A percentile compares a stretch with the other conserved stretches of the same genome.
These are phyloP conservation scores for Staphylotrichum longicolle DNA, from an alignment of 495 filamentous ascomycete species.

Conservation along the genomic window DNA sequence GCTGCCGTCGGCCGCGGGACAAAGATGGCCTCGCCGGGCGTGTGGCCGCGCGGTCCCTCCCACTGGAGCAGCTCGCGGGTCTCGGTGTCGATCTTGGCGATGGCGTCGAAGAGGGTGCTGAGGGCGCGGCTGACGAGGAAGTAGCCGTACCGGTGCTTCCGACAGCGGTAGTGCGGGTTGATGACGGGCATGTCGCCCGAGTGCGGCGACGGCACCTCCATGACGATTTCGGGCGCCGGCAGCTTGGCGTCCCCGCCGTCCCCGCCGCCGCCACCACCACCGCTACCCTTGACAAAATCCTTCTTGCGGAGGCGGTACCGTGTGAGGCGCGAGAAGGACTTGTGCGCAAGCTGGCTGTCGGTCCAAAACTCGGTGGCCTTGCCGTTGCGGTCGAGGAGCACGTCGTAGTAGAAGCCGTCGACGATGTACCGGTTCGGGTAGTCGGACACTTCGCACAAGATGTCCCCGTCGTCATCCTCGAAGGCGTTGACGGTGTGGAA, in stretches of 20 bases:
- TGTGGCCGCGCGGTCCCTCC: conserved; percentile 58
- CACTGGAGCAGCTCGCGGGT: conserved; percentile 52
- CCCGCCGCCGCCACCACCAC: neutral
- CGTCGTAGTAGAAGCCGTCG: conserved; percentile 57
- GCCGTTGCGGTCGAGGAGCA: conserved; percentile 46
- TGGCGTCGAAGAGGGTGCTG: conserved; percentile 61
- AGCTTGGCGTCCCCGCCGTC: neutral
- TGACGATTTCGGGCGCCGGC: conserved; percentile 1
- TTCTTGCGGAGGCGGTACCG: conserved; percentile 41
- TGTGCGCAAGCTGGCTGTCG: conserved; percentile 34
- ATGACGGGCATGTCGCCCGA: conserved; percentile 65
- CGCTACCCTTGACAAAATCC: neutral
- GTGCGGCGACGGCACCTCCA: conserved; percentile 36
- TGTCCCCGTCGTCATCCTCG: conserved; percentile 49
- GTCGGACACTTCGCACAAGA: conserved; percentile 54
- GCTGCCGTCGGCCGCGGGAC: conserved; percentile 50
- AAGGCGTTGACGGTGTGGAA: conserved; percentile 78
- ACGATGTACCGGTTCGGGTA: conserved; percentile 58
- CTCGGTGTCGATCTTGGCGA: conserved; percentile 65
- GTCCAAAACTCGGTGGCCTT: conserved; percentile 29
- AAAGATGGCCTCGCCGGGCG: conserved; percentile 73
- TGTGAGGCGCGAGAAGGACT: conserved; percentile 36
- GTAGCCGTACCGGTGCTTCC: conserved; percentile 64
- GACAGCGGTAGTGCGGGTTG: conserved; percentile 56
- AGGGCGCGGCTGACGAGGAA: conserved; percentile 54